phyloP scores from a whole-genome alignment of 23 red algal genomes.

The Gracilaria gracilis region DNA sequence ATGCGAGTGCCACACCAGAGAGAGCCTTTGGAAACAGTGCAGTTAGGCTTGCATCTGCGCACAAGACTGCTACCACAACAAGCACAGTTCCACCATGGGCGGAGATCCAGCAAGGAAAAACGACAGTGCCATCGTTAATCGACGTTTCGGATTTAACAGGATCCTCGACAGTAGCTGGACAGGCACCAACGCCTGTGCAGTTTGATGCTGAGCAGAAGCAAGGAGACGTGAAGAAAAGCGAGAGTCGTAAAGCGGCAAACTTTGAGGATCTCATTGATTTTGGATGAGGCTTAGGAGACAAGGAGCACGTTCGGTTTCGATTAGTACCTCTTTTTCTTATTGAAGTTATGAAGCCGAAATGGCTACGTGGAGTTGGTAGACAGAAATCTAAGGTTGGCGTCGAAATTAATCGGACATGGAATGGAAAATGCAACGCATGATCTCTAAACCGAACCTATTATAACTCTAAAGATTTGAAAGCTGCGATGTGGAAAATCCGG shows the following conservation, averaged over 20 bases:
- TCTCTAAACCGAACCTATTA: constrained; percentile 28
- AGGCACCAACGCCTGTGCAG: background rate
- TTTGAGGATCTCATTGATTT: constrained; percentile 40
- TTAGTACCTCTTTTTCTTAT: constrained; percentile 31
- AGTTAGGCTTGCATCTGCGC: background rate
- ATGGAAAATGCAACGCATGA: background rate
- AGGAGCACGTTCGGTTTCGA: constrained; percentile 11
- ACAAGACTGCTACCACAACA: background rate
- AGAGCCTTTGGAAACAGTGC: background rate
- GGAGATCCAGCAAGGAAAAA: background rate
- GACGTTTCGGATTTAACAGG: constrained; percentile 10
- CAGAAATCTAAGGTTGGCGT: constrained; percentile 8
- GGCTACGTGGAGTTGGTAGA: constrained; percentile 20
- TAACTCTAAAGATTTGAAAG: constrained; percentile 20
- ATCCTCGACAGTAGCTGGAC: background rate
- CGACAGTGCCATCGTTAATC: background rate
- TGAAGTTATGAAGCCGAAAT: constrained; percentile 32
- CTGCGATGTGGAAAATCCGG: constrained; percentile 25
- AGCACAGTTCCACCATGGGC: background rate
- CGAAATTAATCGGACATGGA: constrained; percentile 25
- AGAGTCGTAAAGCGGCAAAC: constrained; percentile 25
- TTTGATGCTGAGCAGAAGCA: background rate
- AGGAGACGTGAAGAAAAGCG: background rate
- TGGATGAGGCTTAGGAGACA: background rate
- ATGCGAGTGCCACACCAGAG: background rate